Evolutionary conservation across 176 grass and related monocot species (phyloP).

Genomic region (Eragrostis curvula): DNA sequence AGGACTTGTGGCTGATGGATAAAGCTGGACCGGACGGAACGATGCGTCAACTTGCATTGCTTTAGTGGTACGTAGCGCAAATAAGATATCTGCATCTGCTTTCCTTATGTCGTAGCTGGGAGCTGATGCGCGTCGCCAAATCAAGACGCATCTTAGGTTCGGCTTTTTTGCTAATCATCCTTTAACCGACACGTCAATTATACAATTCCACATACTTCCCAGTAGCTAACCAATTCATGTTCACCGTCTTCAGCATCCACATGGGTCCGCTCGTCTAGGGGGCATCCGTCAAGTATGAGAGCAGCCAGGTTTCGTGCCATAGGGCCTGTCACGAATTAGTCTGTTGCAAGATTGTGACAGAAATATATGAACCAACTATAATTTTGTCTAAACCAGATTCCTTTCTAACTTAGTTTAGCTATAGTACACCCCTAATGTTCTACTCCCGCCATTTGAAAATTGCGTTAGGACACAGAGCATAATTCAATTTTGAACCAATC

Average conservation of each 20-base stretch:
- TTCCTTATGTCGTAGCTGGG: constrained; percentile 10
- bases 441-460: no score
- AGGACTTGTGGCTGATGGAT: constrained; percentile 3
- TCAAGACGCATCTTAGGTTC: neutral
- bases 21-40: neutral
- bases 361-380: no score
- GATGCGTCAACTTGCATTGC: constrained; percentile 23
- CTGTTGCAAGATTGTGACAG: no score
- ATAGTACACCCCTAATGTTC: no score
- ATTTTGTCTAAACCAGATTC: no score
- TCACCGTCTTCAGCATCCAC: neutral
- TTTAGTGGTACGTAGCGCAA: neutral
- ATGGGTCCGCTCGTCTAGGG: neutral
- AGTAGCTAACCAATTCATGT: no score
- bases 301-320: no score
- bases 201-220: constrained; percentile 30
- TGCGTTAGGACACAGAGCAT: no score
- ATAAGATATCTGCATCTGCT: constrained; percentile 3
- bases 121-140: constrained; percentile 13
- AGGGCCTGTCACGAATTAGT: no score
- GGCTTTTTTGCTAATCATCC: constrained; percentile 1
- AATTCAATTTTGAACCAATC: no score
- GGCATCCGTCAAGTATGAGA: neutral
- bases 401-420: no score
- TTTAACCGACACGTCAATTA: constrained; percentile 53